Evolutionary conservation across 805 yeast species (phyloP).

Genomic region (Yamadazyma paraphyllophila): DNA sequence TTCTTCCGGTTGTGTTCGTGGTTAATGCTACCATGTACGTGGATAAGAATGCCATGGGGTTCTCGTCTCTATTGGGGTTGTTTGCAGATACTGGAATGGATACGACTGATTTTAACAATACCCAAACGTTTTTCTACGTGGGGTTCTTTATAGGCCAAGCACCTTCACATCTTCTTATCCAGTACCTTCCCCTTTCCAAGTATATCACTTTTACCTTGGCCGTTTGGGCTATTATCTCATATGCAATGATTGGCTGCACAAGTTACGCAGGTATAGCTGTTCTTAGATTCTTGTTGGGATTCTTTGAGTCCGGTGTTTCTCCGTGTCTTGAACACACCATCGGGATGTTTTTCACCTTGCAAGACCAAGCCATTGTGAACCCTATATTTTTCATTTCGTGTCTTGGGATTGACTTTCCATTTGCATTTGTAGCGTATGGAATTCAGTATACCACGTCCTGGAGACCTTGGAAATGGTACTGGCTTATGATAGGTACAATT

Average conservation of each 20-base stretch:
- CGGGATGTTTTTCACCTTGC: constrained; percentile 48
- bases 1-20: constrained; percentile 23
- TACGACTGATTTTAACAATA: constrained; percentile 44
- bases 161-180: constrained; percentile 21
- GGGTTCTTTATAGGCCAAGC: constrained; percentile 31
- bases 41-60: constrained; percentile 52
- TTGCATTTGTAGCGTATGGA: constrained; percentile 49
- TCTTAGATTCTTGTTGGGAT: constrained; percentile 41
- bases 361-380: constrained; percentile 48
- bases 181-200: constrained; percentile 20
- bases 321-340: constrained; percentile 43
- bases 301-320: constrained; percentile 26
- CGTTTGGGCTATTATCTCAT: constrained; percentile 21
- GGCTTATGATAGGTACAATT: constrained; percentile 50
- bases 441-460: constrained; percentile 19
- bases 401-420: constrained; percentile 51
- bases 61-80: constrained; percentile 47
- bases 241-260: constrained; percentile 29
- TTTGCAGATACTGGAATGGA: constrained; percentile 45
- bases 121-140: constrained; percentile 52
- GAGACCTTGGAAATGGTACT: constrained; percentile 10
- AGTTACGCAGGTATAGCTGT: constrained; percentile 34
- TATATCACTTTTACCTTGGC: constrained; percentile 18
- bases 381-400: constrained; percentile 54
- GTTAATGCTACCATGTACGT: constrained; percentile 42